Evolutionary conservation across 1,284 basidiomycete genomes (phyloP).

Genomic region (Malassezia brasiliensis): DNA sequence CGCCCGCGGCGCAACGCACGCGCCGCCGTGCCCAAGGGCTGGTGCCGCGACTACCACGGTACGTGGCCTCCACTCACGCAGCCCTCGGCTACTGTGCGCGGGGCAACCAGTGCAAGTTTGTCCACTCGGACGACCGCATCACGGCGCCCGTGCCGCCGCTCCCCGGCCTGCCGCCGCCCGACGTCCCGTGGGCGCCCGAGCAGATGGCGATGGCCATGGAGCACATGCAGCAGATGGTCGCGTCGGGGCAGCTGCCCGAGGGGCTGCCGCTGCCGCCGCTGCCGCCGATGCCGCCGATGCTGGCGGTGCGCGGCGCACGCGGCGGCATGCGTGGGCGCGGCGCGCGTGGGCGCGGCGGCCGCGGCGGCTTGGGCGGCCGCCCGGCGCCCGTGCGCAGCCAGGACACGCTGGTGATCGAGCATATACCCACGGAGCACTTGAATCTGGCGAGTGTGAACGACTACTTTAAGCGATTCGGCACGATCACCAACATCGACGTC

Average conservation of each 20-base stretch:
- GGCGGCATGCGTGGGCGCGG: conserved; percentile 47
- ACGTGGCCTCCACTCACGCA: conserved; percentile 8
- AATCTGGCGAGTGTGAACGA: conserved; percentile 67
- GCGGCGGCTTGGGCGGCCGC: conserved; percentile 43
- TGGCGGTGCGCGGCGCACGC: neutral
- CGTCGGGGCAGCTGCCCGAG: neutral
- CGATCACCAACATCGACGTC: conserved; percentile 82
- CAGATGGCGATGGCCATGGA: conserved; percentile 13
- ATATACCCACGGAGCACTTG: conserved; percentile 75
- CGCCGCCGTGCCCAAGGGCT: conserved; percentile 19
- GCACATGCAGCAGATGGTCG: conserved; percentile 12
- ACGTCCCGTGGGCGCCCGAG: conserved; percentile 9
- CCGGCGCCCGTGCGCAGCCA: conserved; percentile 46
- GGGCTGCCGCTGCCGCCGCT: neutral
- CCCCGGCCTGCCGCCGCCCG: conserved; percentile 17
- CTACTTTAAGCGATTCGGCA: conserved; percentile 87
- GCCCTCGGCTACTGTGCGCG: conserved; percentile 66
- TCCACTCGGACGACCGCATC: conserved; percentile 54
- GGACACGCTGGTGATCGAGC: conserved; percentile 84
- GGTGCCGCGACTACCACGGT: conserved; percentile 44
- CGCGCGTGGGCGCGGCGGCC: conserved; percentile 50
- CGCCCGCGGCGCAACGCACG: conserved; percentile 13
- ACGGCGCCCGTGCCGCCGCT: conserved; percentile 11
- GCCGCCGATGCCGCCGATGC: conserved; percentile 4
- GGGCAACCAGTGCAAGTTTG: conserved; percentile 80